Evolutionary conservation across 148 eudicot species (phyloP).

Genomic region (Chenopodium formosanum): DNA sequence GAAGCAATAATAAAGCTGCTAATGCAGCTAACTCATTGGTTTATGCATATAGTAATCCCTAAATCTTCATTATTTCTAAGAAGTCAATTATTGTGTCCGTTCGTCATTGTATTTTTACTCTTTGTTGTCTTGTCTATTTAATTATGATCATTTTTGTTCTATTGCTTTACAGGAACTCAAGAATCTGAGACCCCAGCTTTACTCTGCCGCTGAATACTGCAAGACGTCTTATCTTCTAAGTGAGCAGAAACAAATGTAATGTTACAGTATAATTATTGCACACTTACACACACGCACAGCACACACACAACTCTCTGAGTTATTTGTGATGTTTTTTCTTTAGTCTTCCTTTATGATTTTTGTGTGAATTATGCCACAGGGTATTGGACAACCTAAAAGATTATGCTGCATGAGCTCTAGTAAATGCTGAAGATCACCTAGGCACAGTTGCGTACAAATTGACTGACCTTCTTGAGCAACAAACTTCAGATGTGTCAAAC

Average conservation of each 20-base stretch:
- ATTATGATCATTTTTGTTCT: conserved; percentile 6
- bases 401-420: conserved; percentile 87
- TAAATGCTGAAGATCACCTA: conserved; percentile 95
- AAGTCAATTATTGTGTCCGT: not conserved
- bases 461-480: conserved; percentile 85
- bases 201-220: conserved; percentile 96
- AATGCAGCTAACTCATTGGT: not conserved
- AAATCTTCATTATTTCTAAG: not conserved
- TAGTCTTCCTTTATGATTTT: not conserved
- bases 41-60: not conserved
- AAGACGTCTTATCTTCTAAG: conserved; percentile 90
- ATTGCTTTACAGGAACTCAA: conserved; percentile 75
- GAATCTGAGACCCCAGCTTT: conserved; percentile 88
- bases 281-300: too few relatives aligned
- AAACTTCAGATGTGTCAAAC: conserved; percentile 60
- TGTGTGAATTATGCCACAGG: conserved; percentile 39
- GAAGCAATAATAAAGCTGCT: not conserved
- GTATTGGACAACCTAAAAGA: conserved; percentile 90
- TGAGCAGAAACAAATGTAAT: conserved; percentile 91
- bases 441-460: conserved; percentile 96
- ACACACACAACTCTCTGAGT: too few relatives aligned
- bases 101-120: not conserved
- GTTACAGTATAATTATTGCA: conserved; percentile 5
- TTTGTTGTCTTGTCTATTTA: not conserved
- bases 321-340: too few relatives aligned